Conservation (phyloP, 164 flowering plant genomes). For the Pachysandra terminalis region DNA sequence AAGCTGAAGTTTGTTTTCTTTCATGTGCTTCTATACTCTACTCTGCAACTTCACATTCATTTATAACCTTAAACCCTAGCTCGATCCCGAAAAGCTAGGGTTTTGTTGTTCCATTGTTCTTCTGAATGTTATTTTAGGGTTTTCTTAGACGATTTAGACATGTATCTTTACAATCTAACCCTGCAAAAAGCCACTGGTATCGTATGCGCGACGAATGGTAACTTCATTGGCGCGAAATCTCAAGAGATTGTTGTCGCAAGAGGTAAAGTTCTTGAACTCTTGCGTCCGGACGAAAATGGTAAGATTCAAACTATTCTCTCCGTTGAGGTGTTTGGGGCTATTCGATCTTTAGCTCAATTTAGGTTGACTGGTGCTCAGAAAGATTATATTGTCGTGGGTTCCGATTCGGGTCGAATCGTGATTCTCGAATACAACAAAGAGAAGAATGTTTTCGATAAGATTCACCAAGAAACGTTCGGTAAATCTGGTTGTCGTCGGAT, state of each 20-base stretch:
- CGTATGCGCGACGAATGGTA: constrained; percentile 80
- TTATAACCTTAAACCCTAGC: constrained; percentile 4
- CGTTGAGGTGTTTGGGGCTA: constrained; percentile 82
- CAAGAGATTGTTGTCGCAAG: constrained; percentile 91
- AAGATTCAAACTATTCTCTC: constrained; percentile 85
- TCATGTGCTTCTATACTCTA: too few species aligned
- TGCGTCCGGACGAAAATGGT: constrained; percentile 91
- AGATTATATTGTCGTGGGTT: constrained; percentile 91
- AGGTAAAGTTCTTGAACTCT: constrained; percentile 87
- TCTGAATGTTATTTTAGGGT: background rate
- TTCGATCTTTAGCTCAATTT: constrained; percentile 82
- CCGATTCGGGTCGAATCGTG: constrained; percentile 91
- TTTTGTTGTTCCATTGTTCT: background rate
- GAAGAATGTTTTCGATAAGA: constrained; percentile 73
- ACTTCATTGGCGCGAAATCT: constrained; percentile 77
- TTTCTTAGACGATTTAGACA: constrained; percentile 15
- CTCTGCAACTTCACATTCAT: background rate
- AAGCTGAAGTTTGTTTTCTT: background rate
- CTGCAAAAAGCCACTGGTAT: constrained; percentile 89
- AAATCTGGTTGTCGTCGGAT: constrained; percentile 92
- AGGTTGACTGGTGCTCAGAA: constrained; percentile 85
- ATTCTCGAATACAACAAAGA: constrained; percentile 88
- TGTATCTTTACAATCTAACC: constrained; percentile 92
- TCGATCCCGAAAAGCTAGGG: background rate
- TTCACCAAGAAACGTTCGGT: constrained; percentile 95